These are phyloP conservation scores for Boletus reticuloceps DNA, from an alignment of 768 basidiomycete genomes.

Conservation along the genomic window DNA sequence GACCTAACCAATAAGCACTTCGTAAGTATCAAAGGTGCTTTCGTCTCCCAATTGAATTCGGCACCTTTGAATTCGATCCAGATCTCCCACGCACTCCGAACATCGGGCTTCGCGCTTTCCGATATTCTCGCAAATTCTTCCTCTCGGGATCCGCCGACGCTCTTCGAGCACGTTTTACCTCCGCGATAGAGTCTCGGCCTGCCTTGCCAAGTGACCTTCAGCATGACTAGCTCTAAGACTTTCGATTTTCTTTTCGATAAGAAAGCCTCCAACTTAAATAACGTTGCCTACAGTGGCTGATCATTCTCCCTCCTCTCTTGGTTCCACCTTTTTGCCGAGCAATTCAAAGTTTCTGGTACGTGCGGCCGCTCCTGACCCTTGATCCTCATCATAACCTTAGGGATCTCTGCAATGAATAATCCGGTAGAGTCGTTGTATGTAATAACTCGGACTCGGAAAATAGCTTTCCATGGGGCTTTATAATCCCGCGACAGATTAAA, in stretches of 20 bases:
- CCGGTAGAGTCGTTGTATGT: not conserved
- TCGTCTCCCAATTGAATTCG: not conserved
- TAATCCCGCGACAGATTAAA: not conserved
- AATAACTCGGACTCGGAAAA: not conserved
- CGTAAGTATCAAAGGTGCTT: too few species aligned
- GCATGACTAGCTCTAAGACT: not conserved
- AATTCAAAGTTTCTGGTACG: not conserved
- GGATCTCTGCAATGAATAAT: not conserved
- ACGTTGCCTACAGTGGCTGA: not conserved
- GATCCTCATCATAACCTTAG: too few species aligned
- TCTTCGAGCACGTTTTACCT: not conserved
- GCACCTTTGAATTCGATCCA: not conserved
- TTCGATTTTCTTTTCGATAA: not conserved
- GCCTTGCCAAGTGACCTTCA: not conserved
- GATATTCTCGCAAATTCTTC: not conserved
- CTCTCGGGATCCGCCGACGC: not conserved
- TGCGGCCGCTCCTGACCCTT: not conserved
- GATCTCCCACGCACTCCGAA: constrained; percentile 1
- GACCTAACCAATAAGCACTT: too few species aligned
- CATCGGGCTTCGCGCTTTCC: not conserved
- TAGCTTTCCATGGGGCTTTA: not conserved
- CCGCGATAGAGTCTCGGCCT: not conserved
- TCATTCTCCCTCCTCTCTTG: not conserved
- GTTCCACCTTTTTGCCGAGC: not conserved
- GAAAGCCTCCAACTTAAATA: not conserved